These are phyloP conservation scores for Panellus pusillus DNA, from an alignment of 768 basidiomycete genomes.

Conservation along the genomic window DNA sequence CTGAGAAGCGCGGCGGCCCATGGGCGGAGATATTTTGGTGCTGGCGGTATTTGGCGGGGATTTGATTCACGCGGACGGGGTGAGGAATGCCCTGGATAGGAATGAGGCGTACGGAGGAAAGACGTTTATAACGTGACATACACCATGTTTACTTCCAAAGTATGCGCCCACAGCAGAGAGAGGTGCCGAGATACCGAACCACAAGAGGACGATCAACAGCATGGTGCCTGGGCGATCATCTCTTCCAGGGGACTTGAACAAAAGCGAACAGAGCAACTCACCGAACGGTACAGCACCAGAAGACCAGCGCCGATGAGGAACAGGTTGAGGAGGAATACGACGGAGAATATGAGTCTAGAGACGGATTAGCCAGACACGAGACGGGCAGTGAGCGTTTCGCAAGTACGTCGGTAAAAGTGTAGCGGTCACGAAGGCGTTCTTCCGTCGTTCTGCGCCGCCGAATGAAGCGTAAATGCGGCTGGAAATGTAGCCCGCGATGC, in stretches of 20 bases:
- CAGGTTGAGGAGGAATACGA: conserved; percentile 89
- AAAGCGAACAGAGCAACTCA: conserved; percentile 27
- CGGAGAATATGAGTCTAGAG: conserved; percentile 71
- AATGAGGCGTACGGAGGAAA: conserved; percentile 15
- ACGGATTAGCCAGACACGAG: background rate
- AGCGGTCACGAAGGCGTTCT: conserved; percentile 86
- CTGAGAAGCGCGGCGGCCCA: conserved; percentile 80
- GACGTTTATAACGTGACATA: conserved; percentile 34
- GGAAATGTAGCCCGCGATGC: conserved; percentile 87
- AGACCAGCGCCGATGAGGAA: conserved; percentile 81
- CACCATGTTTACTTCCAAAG: conserved; percentile 84
- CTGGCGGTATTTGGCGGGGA: conserved; percentile 96
- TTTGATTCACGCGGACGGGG: conserved; percentile 88
- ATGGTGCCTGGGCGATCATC: conserved; percentile 60
- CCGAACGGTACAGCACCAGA: conserved; percentile 98
- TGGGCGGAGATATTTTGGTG: conserved; percentile 79
- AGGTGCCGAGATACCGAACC: conserved; percentile 95
- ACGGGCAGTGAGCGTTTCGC: background rate
- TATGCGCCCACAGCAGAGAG: conserved; percentile 85
- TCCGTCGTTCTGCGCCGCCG: conserved; percentile 73
- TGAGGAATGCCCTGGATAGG: conserved; percentile 60
- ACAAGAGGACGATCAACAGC: conserved; percentile 77
- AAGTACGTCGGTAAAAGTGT: conserved; percentile 84
- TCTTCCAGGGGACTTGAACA: background rate
- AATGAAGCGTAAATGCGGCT: conserved; percentile 79